Base-by-base conservation (phyloP, 164 flowering plant species). In the Annona squamosa region DNA sequence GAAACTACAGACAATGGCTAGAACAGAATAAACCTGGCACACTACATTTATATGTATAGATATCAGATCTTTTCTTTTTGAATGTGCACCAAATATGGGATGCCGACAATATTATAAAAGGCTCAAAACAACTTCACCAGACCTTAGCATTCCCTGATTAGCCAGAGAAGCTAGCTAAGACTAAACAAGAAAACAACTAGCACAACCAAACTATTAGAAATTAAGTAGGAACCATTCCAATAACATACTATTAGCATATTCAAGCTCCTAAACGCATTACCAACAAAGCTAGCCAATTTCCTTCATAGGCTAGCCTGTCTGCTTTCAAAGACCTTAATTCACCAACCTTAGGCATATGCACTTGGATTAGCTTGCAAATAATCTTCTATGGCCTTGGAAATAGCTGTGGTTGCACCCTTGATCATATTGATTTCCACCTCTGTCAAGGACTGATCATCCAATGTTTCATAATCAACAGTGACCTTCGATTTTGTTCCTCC, bases 301-400 rank as follows among this genome's bases (percentile, higher is more conserved):
- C 9, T 16, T 5, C 9, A 16, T 52, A 52, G 59, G 7, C 9
- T 16, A 52, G 13, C 13, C 59, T 9, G 13, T 9, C 59, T 52
- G 13, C 59, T 9, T 3, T 9, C 59, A 48, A 5, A 12, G 0
- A 52, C 59, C 13, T 9, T 16, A 52, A 52, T 4, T 52, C 59
- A 52, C 9, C 59, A 9, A 52, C 13, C 69, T 41, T 65, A 73
- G 2, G 19, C 75, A 26, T 65, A 73, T 18, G 69, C 69, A 10
- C 65, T 63, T 4, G 75, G 75, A 47, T 73, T 73, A 4, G 69
- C 69, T 43, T 46, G 70, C 3, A 73, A 70, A 56, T 65, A 52
- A 13, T 10, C 75, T 59, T 73, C 75, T 1, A 73, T 43, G n/a
- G 70, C 75, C 52, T 48, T 73, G 12, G 41, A 16, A 69, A 73